Evolutionary conservation across 192 early-diverging fungal genomes (phyloP), one percentile per base, ranked within the genome.

Genomic region (Martensiomyces pterosporus): DNA sequence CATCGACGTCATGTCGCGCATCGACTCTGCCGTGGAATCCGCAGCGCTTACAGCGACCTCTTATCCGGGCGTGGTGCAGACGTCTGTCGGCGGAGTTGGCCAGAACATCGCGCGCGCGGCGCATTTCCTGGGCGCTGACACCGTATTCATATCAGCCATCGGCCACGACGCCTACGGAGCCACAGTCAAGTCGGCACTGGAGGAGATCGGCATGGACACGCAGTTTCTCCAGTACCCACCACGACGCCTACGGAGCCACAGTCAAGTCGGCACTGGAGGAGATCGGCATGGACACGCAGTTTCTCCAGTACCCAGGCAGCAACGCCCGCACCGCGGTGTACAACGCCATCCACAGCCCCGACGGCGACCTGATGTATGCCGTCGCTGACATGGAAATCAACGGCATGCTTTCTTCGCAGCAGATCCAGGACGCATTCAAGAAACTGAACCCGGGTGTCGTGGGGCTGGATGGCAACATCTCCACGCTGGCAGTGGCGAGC

Each of bases 351-450:
- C 84, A 93, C 52, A 44, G 70, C 13, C 35, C 68, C 1, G 55
- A 80, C 24, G 96, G 96, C 8, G 77, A 86, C 14, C 60, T 93
- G 18, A 13, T 92, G 0, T 65, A 78, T 8, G 96, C 90, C 2
- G 87, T 97, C 0, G 94, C 93, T 12, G 96, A 99, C 49, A 99
- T 99, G 96, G 71, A 66, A 24, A 83, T 96, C 15, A 89, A 91
- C 60, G 77, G 68, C 12, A 44, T 63, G 14, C 39, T 91, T 10
- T 55, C 57, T 19, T 19, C 39, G n/a, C 37, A 46, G 14, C 52
- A 57, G 17, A 38, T 61, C 8, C 26, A 42, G 9, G 41, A 43
- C 8, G 45, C 53, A 4, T 50, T 60, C 47, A 14, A 8, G 1
- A 15, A 18, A 46, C 44, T 49, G 6, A 13, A 25, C 0, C 60